Evolutionary conservation across 805 yeast genomes (phyloP), one percentile per base, ranked within the genome.

Genomic region (Kluyveromyces aestuarii): DNA sequence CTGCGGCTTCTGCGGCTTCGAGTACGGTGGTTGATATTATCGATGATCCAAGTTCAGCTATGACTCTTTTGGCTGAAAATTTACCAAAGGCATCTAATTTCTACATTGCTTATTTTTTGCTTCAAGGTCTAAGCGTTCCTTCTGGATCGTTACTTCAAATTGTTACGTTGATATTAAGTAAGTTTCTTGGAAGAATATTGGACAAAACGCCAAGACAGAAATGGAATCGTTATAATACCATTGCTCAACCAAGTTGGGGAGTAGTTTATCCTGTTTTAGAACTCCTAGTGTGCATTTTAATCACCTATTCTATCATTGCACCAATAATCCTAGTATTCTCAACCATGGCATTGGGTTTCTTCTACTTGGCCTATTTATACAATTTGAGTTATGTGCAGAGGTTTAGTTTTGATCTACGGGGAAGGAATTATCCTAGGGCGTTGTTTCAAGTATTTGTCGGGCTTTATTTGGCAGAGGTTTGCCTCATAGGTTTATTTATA

Each of bases 71-170:
- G 57, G 84, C 95, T 8, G 66, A 71, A 41, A 84, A 88, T 52
- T 72, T 91, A 55, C 99, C 99, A 50, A 84, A 82, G 57, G 85
- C 98, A 14, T 80, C 96, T 16, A 91, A 90, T 69, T 91, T 91
- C 67, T 91, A 87, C 74, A 84, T 91, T 55, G 72, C 84, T 21
- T 91, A 85, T 69, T 79, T 88, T 67, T 66, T 89, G 52, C 75
- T 91, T 56, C 87, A 83, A 68, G 97, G 96, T 48, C 72, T 91
- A 55, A 71, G 89, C 3, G 71, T 83, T 45, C 80, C 95, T 37
- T 80, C 90, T n/a, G 87, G 87, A 52, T 71, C 81, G 35, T 67
- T 93, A 46, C 74, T 87, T 50, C 96, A 88, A 68, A 66, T 87
- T 48, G 89, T 82, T 39, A 77, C 81, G 2, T 72, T 93, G 58